These are phyloP conservation scores for Barnettozyma siamensis DNA, from an alignment of 805 yeast species.

Conservation along the genomic window DNA sequence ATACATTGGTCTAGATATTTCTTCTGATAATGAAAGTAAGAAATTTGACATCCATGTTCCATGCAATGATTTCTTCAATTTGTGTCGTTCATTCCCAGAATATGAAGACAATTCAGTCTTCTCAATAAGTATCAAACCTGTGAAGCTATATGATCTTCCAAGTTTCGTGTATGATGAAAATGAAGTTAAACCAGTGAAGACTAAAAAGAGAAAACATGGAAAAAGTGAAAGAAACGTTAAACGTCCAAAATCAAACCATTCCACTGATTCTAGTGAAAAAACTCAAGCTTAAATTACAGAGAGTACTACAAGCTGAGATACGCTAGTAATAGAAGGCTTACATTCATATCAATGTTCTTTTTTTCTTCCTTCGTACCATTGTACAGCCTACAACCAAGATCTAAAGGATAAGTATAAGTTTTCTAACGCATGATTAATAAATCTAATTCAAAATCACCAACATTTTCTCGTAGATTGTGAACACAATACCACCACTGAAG, in stretches of 20 bases:
- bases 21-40: slow-evolving; percentile 37
- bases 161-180: slow-evolving; percentile 75
- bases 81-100: slow-evolving; percentile 74
- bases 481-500: slow-evolving; percentile 94
- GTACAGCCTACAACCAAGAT: not conserved
- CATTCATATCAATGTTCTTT: no score
- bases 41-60: slow-evolving; percentile 83
- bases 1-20: slow-evolving; percentile 67
- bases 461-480: slow-evolving; percentile 92
- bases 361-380: no score
- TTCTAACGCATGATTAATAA: not conserved
- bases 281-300: no score
- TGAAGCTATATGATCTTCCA: slow-evolving; percentile 76
- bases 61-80: slow-evolving; percentile 78
- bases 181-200: slow-evolving; percentile 69
- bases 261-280: not conserved
- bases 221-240: slow-evolving; percentile 32
- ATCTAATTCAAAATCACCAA: slow-evolving; percentile 34
- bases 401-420: not conserved
- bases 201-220: slow-evolving; percentile 46
- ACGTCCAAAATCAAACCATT: slow-evolving; percentile 28
- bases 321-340: no score
- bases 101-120: slow-evolving; percentile 48
- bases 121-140: slow-evolving; percentile 63
- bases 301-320: no score